Evolutionary conservation across 2,329 filamentous ascomycete genomes (phyloP).

Genomic region (Sclerotiophoma versabilis): DNA sequence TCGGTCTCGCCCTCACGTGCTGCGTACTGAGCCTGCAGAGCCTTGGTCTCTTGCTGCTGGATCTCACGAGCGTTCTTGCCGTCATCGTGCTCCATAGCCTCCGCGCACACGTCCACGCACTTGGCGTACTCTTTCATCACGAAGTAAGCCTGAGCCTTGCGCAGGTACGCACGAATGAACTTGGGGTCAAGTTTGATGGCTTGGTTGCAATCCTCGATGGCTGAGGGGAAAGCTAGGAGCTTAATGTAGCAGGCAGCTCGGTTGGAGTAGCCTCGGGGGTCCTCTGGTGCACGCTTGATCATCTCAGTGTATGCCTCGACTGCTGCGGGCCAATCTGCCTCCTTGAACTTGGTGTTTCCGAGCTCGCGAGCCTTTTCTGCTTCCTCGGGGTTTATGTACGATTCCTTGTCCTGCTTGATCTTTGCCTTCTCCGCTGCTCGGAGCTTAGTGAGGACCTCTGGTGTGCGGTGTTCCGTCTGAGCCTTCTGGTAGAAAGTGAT

Average conservation of each 20-base stretch:
- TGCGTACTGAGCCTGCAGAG: slow-evolving; percentile 85
- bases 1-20: slow-evolving; percentile 94
- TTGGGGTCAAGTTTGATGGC: slow-evolving; percentile 90
- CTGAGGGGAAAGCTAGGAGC: slow-evolving; percentile 92
- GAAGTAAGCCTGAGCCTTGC: slow-evolving; percentile 93
- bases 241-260: slow-evolving; percentile 97
- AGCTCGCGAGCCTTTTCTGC: slow-evolving; percentile 95
- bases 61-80: slow-evolving; percentile 90
- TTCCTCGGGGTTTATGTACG: slow-evolving; percentile 89
- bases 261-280: slow-evolving; percentile 95
- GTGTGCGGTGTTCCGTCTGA: slow-evolving; percentile 94
- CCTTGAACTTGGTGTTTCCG: slow-evolving; percentile 97
- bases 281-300: slow-evolving; percentile 92
- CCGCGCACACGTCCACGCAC: slow-evolving; percentile 86
- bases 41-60: slow-evolving; percentile 92
- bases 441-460: slow-evolving; percentile 91
- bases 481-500: slow-evolving; percentile 92
- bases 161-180: slow-evolving; percentile 95
- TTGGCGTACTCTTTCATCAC: slow-evolving; percentile 99
- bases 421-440: slow-evolving; percentile 88
- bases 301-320: slow-evolving; percentile 96
- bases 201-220: slow-evolving; percentile 88
- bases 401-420: slow-evolving; percentile 72
- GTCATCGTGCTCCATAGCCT: slow-evolving; percentile 78
- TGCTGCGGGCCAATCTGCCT: slow-evolving; percentile 90